Conservation (phyloP, 257 asterid species). For the Osmanthus fragrans region DNA sequence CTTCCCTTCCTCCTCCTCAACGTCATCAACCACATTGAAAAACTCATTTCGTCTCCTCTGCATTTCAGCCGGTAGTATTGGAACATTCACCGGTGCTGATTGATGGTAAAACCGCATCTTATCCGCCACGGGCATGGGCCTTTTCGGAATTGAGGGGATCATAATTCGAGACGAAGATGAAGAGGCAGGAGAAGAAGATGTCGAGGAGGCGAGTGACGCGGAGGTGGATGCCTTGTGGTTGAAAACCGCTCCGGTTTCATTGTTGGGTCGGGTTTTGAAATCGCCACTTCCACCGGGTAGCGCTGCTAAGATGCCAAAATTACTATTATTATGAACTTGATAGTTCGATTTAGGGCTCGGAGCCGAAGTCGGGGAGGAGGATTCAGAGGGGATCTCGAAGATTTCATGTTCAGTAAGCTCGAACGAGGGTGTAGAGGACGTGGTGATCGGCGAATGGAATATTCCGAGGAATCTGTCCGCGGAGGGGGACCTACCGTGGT, state of each 20-base stretch:
- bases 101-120: conserved; percentile 32
- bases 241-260: conserved; percentile 46
- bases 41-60: conserved; percentile 38
- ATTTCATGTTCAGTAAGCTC: conserved; percentile 70
- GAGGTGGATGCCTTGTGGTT: conserved; percentile 63
- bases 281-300: conserved; percentile 28
- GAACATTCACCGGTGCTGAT: conserved; percentile 74
- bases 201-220: conserved; percentile 42
- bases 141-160: conserved; percentile 46
- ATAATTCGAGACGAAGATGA: conserved; percentile 37
- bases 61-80: conserved; percentile 45
- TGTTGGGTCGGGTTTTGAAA: conserved; percentile 23
- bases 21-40: conserved; percentile 41
- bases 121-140: conserved; percentile 36
- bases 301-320: conserved; percentile 62
- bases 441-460: conserved; percentile 24
- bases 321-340: conserved; percentile 17
- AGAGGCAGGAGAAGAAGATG: conserved; percentile 40
- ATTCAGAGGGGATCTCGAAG: conserved; percentile 41
- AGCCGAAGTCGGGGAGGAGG: conserved; percentile 24
- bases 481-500: conserved; percentile 27
- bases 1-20: conserved; percentile 36
- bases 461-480: conserved; percentile 40
- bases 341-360: conserved; percentile 12
- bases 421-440: conserved; percentile 26